Evolutionary conservation across 495 filamentous ascomycete genomes (phyloP).

Genomic region (Talaromyces stipitatus): DNA sequence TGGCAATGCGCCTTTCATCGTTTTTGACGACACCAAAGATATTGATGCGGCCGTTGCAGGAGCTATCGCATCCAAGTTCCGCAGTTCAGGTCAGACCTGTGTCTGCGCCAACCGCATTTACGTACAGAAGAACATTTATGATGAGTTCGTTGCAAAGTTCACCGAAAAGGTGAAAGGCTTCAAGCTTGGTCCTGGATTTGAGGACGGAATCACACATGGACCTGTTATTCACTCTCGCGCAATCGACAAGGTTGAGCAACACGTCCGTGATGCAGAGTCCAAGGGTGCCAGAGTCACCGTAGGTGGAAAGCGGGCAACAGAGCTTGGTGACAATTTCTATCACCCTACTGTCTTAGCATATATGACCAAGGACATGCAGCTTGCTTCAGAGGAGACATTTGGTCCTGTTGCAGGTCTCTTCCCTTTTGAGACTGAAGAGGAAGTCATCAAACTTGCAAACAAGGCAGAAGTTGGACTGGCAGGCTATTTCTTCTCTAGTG

Average conservation of each 20-base stretch:
- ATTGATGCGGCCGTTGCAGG: conserved; percentile 37
- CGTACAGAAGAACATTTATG: conserved; percentile 26
- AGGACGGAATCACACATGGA: conserved; percentile 57
- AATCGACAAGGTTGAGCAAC: conserved; percentile 58
- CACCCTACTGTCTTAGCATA: conserved; percentile 66
- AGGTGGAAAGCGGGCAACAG: conserved; percentile 32
- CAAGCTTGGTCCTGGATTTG: conserved; percentile 63
- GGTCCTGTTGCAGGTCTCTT: conserved; percentile 70
- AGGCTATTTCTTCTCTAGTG: conserved; percentile 67
- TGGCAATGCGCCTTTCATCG: conserved; percentile 48
- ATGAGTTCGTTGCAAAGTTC: conserved; percentile 36
- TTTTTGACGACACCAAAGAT: conserved; percentile 43
- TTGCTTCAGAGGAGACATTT: conserved; percentile 70
- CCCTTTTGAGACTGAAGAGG: conserved; percentile 66
- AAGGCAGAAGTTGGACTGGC: conserved; percentile 64
- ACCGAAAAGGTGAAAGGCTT: conserved; percentile 57
- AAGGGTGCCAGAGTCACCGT: conserved; percentile 23
- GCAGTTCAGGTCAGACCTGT: conserved; percentile 44
- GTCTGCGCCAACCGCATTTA: conserved; percentile 41
- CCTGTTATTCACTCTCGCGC: conserved; percentile 67
- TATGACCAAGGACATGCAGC: conserved; percentile 62
- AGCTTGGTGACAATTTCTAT: conserved; percentile 51
- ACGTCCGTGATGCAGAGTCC: conserved; percentile 60
- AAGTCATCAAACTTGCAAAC: conserved; percentile 68
- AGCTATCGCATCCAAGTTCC: conserved; percentile 41